Base-by-base conservation (phyloP, 2,329 filamentous ascomycete species). In the Phialemoniopsis sp. region DNA sequence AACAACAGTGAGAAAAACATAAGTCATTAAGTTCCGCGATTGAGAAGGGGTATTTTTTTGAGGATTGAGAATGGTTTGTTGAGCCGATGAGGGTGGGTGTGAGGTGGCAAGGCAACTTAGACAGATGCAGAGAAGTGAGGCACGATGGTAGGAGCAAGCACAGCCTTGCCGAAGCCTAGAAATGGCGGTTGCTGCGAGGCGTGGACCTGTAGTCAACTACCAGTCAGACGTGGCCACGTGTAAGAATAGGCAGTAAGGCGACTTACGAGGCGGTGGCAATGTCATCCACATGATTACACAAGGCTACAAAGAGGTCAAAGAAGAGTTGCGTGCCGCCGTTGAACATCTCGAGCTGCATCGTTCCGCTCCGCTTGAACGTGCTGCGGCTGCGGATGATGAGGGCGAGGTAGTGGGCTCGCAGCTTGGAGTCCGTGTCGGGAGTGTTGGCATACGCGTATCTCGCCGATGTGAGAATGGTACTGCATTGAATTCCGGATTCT, bases 261-360 rank as follows among this genome's bases (percentile, higher is more conserved):
- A 67, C 74, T 70, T 60, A 80, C 76, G 72, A 68, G 41, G 68
- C 64, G 40, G 68, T 72, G 5, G 76, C 73, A 45, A 82, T 74
- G 53, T 83, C 85, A 59, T 80, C 87, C 56, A 95, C 86, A 57
- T 95, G 88, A 59, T 95, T 95, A 65, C 87, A 89, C 65, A 95
- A 80, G 14, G 90, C 89, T 37, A 95, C 90, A 59, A 95, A 96
- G 33, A 95, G 72, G 58, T 95, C 90, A 58, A 95, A 96, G 69
- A 95, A 95, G 43, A 95, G 72, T 55, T 86, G 77, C 1, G 72
- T 86, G 39, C 88, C 88, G 19, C 90, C 90, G 45, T 80, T 79
- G 60, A 86, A 86, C 89, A 96, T 95, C 68, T 95, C 89, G 50
- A 87, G 79, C 66, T 95, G 90, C 89, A 95, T 95, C 4, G 89